phyloP scores from a whole-genome alignment of 441 rosid genomes.

The Caryocar brasiliense region DNA sequence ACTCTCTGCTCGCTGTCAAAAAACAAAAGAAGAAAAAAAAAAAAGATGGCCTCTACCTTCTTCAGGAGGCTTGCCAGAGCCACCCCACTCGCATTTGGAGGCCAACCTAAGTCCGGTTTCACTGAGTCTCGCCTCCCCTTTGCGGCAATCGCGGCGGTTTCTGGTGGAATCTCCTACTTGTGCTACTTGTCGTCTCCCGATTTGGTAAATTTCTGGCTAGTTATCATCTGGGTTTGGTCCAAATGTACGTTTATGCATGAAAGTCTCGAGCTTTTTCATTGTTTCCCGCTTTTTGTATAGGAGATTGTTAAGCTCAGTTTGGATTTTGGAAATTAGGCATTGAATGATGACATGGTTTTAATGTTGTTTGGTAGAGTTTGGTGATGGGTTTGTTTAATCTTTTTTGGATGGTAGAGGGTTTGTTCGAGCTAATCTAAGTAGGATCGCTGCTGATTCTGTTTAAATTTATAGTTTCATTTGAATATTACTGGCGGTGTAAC shows the following conservation, averaged over 20 bases:
- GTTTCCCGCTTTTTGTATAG: no score
- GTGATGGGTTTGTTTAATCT: no score
- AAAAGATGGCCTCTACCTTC: constrained; percentile 57
- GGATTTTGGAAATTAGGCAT: no score
- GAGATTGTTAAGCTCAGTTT: not conserved
- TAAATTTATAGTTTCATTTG: no score
- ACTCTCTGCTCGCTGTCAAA: constrained; percentile 2
- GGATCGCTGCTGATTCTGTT: no score
- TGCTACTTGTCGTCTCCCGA: constrained; percentile 48
- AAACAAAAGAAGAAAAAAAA: not conserved
- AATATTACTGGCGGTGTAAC: no score
- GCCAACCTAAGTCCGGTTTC: constrained; percentile 32
- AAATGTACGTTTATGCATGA: not conserved
- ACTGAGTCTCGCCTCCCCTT: constrained; percentile 40
- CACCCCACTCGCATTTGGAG: constrained; percentile 35
- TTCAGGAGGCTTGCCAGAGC: constrained; percentile 61
- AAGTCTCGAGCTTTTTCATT: not conserved
- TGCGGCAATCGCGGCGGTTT: constrained; percentile 68
- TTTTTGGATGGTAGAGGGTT: no score
- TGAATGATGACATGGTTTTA: no score
- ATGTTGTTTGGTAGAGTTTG: no score
- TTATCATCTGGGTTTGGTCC: not conserved
- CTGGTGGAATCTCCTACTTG: constrained; percentile 71
- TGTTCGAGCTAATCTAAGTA: no score
- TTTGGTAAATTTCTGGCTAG: constrained; percentile 36